Evolutionary conservation across 2,329 filamentous ascomycete species (phyloP), one percentile per base, ranked within the genome.

Genomic region (Fusarium sp.): DNA sequence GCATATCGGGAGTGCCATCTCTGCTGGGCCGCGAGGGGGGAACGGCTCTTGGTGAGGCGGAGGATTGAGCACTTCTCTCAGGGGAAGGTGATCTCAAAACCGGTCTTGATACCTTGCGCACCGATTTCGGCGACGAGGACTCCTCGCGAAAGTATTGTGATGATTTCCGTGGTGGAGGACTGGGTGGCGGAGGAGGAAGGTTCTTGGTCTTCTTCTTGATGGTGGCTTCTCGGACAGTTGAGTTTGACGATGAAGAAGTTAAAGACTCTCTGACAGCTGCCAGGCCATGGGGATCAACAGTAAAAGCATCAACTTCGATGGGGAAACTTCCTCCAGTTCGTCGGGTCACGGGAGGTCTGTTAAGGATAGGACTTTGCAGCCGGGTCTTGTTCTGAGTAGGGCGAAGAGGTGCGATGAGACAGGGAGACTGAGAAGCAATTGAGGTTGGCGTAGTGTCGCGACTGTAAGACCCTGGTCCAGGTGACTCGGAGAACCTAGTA

Each of bases 361-460:
- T 86, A 63, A 84, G 78, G 47, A 84, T 81, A 46, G 85, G 88
- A 73, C 87, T 91, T 56, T 80, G 80, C 76, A 89, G 87, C 70
- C 84, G 84, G 60, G 78, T 75, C 71, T 85, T 84, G n/a, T 82
- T 77, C 49, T 81, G 79, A 26, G 78, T 84, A 70, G 76, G 83
- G 65, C 80, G 83, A 65, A 77, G 82, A 55, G 80, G 87, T 64
- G 74, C 84, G 76, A 88, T 79, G 7, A 91, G 78, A 5, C 88
- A 86, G 6, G 92, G 91, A 18, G 91, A 94, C 72, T 91, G 90
- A 3, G 92, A 94, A 10, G 90, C 91, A 67, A 92, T 89, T 12
- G 92, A 94, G 7, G 91, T 93, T 9, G 92, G 92, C 5, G 92
- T 94, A 2, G 92, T 93, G 62, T 92, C 91, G 66, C 92, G 86